These are phyloP conservation scores for Extremus antarcticus DNA, from an alignment of 495 filamentous ascomycete species.

Conservation along the genomic window DNA sequence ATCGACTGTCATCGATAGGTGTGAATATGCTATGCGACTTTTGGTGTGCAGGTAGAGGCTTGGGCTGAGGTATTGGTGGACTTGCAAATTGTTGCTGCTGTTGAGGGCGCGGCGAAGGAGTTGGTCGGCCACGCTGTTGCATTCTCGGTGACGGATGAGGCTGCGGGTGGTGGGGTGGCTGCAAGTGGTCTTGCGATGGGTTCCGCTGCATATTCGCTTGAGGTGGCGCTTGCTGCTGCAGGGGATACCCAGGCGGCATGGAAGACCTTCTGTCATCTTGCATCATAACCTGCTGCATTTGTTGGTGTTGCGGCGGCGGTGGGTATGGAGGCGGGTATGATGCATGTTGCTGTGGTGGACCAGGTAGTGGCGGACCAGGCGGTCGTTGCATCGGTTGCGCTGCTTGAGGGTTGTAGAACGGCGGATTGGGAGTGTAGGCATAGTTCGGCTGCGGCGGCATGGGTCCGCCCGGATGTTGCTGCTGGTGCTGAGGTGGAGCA, in stretches of 20 bases:
- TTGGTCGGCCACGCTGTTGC: slow-evolving; percentile 17
- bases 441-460: slow-evolving; percentile 61
- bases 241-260: slow-evolving; percentile 46
- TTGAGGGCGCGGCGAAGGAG: slow-evolving; percentile 22
- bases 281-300: slow-evolving; percentile 52
- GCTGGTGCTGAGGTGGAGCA: slow-evolving; percentile 45
- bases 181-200: slow-evolving; percentile 24
- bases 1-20: slow-evolving; percentile 85
- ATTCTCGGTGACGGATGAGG: slow-evolving; percentile 36
- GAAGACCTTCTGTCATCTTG: slow-evolving; percentile 57
- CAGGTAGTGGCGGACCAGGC: slow-evolving; percentile 7
- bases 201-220: slow-evolving; percentile 22
- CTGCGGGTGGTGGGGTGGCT: slow-evolving; percentile 39
- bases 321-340: slow-evolving; percentile 18
- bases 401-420: slow-evolving; percentile 71
- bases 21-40: slow-evolving; percentile 94
- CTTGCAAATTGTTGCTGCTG: slow-evolving; percentile 38
- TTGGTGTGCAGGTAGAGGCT: slow-evolving; percentile 51
- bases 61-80: slow-evolving; percentile 43
- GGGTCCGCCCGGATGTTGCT: slow-evolving; percentile 37
- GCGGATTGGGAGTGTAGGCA: slow-evolving; percentile 73
- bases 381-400: slow-evolving; percentile 34
- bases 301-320: slow-evolving; percentile 32
- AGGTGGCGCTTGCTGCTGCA: slow-evolving; percentile 33
- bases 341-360: not conserved